Conservation (phyloP, 176 grass and related monocot species). For the Aechmea fasciata region DNA sequence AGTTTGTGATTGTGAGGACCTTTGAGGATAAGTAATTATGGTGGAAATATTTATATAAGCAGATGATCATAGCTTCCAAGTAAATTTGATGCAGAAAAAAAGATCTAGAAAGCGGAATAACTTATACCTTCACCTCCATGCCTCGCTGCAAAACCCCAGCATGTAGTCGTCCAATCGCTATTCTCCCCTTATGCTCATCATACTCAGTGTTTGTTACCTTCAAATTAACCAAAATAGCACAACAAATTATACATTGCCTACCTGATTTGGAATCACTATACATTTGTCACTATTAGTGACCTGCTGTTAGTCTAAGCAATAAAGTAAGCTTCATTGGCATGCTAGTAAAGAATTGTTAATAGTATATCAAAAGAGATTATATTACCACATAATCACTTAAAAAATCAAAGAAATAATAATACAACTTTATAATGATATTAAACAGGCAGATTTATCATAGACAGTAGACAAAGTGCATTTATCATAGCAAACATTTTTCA, state of each 20-base stretch:
- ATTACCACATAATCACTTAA: no score
- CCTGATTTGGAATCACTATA: no score
- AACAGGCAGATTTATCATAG: no score
- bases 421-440: no score
- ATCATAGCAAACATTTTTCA: no score
- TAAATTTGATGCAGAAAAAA: background rate
- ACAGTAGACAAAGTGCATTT: no score
- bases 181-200: slow-evolving; percentile 97
- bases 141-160: slow-evolving; percentile 70
- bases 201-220: slow-evolving; percentile 96
- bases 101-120: slow-evolving; percentile 1
- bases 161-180: slow-evolving; percentile 93
- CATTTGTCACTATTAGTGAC: no score
- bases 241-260: no score
- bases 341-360: no score
- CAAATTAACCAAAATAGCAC: slow-evolving; percentile 1
- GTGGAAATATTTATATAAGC: slow-evolving; percentile 8
- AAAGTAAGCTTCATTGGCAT: background rate
- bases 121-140: slow-evolving; percentile 85
- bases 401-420: no score
- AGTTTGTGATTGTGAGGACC: background rate
- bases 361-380: no score
- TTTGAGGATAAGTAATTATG: background rate
- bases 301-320: background rate
- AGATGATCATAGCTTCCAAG: background rate